Evolutionary conservation across 1,284 basidiomycete genomes (phyloP), one percentile per base, ranked within the genome.

Genomic region (Lignosus rhinocerotis): DNA sequence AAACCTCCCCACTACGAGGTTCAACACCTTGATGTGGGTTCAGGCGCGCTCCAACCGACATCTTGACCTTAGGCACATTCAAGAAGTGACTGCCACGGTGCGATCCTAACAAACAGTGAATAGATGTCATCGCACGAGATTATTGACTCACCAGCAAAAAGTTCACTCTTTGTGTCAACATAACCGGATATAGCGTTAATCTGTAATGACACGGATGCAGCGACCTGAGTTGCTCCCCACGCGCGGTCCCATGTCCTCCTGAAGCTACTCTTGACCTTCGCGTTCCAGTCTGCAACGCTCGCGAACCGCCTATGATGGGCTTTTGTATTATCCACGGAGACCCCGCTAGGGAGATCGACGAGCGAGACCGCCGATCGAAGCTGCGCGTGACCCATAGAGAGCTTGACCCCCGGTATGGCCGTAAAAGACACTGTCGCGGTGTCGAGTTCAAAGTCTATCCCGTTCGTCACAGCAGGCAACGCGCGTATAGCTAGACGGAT

Each of bases 191-290:
- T 70, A 53, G 80, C 77, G 46, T 75, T 75, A 47, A 87, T 67
- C 39, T 75, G 78, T 32, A 91, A 69, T 41, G 78, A 75, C 49
- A 88, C 68, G 2, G 77, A 77, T 1, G 80, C 80, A 17, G 76
- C 77, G 30, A 84, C 87, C 57, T 80, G 80, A 43, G 82, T 85
- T 49, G 78, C 78, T 21, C 85, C 87, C 76, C 87, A 82, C 31
- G 87, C 88, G 51, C 83, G 78, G 56, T 88, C 84, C 78, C 88
- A 81, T 41, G 87, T 84, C 56, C 87, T 76, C 14, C 75, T 78
- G 49, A 88, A 75, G 62, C 87, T 85, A 52, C 78, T 80, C 45
- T 78, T 77, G 53, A 90, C 70, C 41, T 85, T 79, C 19, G 78
- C 80, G 66, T 81, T 85, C 85, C 84, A 87, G 16, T 82, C 80